Conservation (phyloP, 768 basidiomycete species). For the Nevesoporus exiguus region DNA sequence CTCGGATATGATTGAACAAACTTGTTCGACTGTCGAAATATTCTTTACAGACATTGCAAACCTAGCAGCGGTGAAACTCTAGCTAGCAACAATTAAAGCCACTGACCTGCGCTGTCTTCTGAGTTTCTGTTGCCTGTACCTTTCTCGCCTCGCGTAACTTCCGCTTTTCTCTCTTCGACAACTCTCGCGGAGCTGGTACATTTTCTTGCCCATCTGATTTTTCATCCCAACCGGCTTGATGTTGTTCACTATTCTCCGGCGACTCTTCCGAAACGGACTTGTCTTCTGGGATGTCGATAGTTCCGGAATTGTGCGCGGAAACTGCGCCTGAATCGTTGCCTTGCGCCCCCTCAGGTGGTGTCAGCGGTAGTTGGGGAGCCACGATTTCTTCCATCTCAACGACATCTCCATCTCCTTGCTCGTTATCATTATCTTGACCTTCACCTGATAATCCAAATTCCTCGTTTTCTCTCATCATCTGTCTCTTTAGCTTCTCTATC, state of each 20-base stretch:
- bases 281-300: constrained; percentile 6
- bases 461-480: constrained; percentile 76
- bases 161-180: constrained; percentile 81
- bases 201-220: not conserved
- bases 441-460: constrained; percentile 52
- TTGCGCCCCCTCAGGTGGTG: constrained; percentile 8
- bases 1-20: constrained; percentile 69
- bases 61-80: constrained; percentile 25
- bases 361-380: constrained; percentile 12
- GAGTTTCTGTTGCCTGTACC: constrained; percentile 22
- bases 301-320: not conserved
- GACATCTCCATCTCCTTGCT: constrained; percentile 4
- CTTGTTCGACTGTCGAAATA: constrained; percentile 67
- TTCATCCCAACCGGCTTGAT: constrained; percentile 5
- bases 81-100: not conserved
- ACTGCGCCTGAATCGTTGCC: not conserved
- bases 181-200: constrained; percentile 19
- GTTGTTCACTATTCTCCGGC: constrained; percentile 4
- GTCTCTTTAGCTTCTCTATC: constrained; percentile 68
- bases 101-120: constrained; percentile 9
- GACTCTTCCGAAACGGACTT: constrained; percentile 2
- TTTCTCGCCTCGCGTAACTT: constrained; percentile 76
- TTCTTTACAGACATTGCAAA: constrained; percentile 68
- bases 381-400: constrained; percentile 8
- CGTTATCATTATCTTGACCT: constrained; percentile 26